These are phyloP conservation scores for Leptographium procerum DNA, from an alignment of 2,329 filamentous ascomycete species.

Conservation along the genomic window DNA sequence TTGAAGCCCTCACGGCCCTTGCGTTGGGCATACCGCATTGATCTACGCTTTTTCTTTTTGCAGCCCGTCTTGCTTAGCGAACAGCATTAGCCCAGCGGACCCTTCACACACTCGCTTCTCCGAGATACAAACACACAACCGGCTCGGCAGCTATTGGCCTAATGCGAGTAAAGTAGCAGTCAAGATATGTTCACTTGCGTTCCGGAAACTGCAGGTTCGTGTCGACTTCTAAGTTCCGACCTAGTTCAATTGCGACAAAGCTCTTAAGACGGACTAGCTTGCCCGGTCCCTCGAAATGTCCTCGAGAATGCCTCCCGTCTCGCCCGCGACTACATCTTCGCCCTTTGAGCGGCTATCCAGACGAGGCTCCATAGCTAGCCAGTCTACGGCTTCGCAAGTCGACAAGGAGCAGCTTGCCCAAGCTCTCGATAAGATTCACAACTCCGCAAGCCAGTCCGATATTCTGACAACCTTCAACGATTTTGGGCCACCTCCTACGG, in stretches of 20 bases:
- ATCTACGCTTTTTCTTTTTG: not conserved
- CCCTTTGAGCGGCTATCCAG: conserved; percentile 21
- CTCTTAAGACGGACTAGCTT: not conserved
- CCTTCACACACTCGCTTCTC: not conserved
- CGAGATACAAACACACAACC: not conserved
- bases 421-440: conserved; percentile 79
- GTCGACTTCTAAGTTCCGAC: not conserved
- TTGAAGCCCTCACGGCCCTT: not conserved
- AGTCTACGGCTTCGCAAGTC: conserved; percentile 39
- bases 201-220: not conserved
- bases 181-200: not conserved
- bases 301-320: conserved; percentile 13
- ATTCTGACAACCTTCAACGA: conserved; percentile 90
- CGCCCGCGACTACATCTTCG: conserved; percentile 19
- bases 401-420: conserved; percentile 68
- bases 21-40: not conserved
- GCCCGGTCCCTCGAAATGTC: not conserved
- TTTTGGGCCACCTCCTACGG: conserved; percentile 57
- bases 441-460: conserved; percentile 72
- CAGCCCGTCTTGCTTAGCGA: not conserved
- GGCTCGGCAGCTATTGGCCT: not conserved
- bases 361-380: conserved; percentile 26
- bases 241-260: not conserved
- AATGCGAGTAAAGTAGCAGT: not conserved
- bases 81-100: not conserved